These are phyloP conservation scores for Fusarium armeniacum DNA, from an alignment of 2,329 filamentous ascomycete genomes.

Conservation along the genomic window DNA sequence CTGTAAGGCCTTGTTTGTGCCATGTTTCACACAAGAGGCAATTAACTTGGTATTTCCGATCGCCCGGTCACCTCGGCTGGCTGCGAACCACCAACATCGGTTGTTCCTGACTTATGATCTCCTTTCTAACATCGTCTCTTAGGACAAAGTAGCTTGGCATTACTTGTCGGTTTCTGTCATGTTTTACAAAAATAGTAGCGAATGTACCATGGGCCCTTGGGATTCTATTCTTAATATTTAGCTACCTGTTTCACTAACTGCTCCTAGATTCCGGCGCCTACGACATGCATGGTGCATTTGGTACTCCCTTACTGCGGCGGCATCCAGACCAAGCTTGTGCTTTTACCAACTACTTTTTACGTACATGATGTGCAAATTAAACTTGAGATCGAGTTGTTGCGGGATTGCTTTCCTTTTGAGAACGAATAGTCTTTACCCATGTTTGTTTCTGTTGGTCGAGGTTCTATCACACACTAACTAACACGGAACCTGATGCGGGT, in stretches of 20 bases:
- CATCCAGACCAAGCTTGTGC: background rate
- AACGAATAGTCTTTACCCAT: background rate
- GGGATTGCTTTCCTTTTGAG: slow-evolving; percentile 21
- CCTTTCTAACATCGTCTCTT: slow-evolving; percentile 2
- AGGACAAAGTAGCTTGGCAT: slow-evolving; percentile 11
- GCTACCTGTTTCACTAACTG: slow-evolving; percentile 31
- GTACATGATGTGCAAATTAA: slow-evolving; percentile 5
- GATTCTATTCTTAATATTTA: slow-evolving; percentile 37
- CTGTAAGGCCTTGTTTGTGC: slow-evolving; percentile 9
- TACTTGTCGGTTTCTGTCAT: slow-evolving; percentile 28
- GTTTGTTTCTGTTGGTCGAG: slow-evolving; percentile 12
- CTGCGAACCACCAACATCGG: slow-evolving; percentile 29
- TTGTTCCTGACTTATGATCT: slow-evolving; percentile 33
- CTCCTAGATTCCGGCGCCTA: slow-evolving; percentile 25
- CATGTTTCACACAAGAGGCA: slow-evolving; percentile 9
- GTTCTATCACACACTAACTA: slow-evolving; percentile 11
- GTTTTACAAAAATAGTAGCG: background rate
- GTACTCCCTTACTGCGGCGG: slow-evolving; percentile 9
- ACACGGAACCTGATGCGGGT: slow-evolving; percentile 13
- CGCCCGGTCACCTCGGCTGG: slow-evolving; percentile 45
- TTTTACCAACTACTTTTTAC: slow-evolving; percentile 2
- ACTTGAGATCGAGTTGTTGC: slow-evolving; percentile 17
- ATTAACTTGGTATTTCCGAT: slow-evolving; percentile 41
- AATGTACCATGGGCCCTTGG: slow-evolving; percentile 28
- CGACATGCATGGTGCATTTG: slow-evolving; percentile 17